Base-by-base conservation (phyloP, 2,329 filamentous ascomycete genomes). In the Capronia americana region DNA sequence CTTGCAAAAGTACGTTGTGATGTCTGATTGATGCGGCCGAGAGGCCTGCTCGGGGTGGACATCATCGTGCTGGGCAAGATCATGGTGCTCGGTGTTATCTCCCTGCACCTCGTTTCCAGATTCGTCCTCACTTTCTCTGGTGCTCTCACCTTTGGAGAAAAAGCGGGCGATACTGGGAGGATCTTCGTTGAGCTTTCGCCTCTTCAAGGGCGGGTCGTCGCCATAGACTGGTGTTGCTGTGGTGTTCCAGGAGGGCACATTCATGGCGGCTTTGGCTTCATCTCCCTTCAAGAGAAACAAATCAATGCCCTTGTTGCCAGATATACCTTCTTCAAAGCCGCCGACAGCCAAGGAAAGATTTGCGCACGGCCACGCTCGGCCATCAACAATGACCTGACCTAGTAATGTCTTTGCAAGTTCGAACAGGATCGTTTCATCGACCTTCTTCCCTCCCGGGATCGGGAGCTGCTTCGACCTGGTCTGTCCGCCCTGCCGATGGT, bases 301-400 rank as follows among this genome's bases (percentile, higher is more conserved):
- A 53, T 90, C 90, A 71, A 99, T 98, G 38, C 90, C 92, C 82
- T 89, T 89, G 74, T 97, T 98, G 4, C 92, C 90, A 48, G 85
- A 87, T 65, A 94, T 82, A 1, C 92, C 91, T 70, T 97, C 93
- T 77, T 98, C 93, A 70, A 98, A 97, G 0, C 92, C 93, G n/a
- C 88, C 89, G 26, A 98, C 92, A 70, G 90, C 93, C 54, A 98
- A 80, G 65, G 92, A 95, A 8, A 99, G 82, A 75, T 97, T 95
- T n/a, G 88, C 84, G 75, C 95, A 98, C 6, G 95, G 95, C 92
- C 93, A 98, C 17, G 91, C 89, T 59, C 85, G 83, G 1, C 92
- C 92, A 71, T 96, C 92, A 1, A 86, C 85, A 11, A 92, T 84
- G 41, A 96, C 88, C 73, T 97, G 93, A 26, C 85, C 85, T 3